phyloP scores from a whole-genome alignment of 75 land plant genomes.

The Sequoiadendron giganteum region DNA sequence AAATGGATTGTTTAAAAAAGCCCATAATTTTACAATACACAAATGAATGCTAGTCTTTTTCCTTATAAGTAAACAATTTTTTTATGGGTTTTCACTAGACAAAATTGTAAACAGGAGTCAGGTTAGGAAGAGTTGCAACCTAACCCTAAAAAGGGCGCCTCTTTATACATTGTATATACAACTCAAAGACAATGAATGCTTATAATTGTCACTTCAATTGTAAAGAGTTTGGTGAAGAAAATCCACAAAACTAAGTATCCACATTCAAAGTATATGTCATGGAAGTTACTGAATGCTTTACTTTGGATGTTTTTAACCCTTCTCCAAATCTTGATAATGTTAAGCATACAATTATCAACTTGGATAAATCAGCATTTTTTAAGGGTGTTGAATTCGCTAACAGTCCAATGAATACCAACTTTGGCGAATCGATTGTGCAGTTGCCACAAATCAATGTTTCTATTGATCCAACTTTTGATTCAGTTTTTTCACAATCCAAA shows the following conservation, averaged over 20 bases:
- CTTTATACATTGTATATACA: background rate
- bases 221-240: background rate
- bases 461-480: background rate
- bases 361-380: background rate
- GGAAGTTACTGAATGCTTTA: background rate
- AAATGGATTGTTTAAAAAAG: too few species aligned
- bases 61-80: too few species aligned
- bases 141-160: conserved; percentile 5
- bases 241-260: background rate
- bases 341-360: background rate
- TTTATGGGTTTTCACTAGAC: too few species aligned
- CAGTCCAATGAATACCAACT: background rate
- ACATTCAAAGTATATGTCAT: background rate
- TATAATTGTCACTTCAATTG: background rate
- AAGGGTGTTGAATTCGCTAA: background rate
- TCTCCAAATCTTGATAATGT: background rate
- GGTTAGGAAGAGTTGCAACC: conserved; percentile 6
- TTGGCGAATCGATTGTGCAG: background rate
- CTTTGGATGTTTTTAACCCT: background rate
- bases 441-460: background rate
- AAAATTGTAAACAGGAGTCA: too few species aligned
- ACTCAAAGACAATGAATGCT: background rate
- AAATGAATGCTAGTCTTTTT: too few species aligned
- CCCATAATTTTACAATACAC: too few species aligned
- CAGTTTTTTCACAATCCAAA: background rate